phyloP scores from a whole-genome alignment of 805 yeast species.

The Ogataea populi-albae region DNA sequence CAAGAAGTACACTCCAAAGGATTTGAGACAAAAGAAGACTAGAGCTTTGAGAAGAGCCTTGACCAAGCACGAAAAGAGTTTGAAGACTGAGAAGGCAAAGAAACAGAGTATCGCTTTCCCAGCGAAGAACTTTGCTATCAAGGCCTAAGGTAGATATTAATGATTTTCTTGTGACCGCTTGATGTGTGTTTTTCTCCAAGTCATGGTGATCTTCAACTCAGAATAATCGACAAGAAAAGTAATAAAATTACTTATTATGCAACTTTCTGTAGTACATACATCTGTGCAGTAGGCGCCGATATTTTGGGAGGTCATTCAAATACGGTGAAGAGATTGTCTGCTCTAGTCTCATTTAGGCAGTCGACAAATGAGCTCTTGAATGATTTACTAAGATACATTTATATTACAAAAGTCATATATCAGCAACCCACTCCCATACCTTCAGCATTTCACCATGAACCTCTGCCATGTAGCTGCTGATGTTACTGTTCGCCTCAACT shows the following conservation, averaged over 20 bases:
- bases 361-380: too few relatives aligned
- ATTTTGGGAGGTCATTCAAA: too few relatives aligned
- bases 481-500: slow-evolving; percentile 65
- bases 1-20: slow-evolving; percentile 96
- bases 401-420: too few relatives aligned
- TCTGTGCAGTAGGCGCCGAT: too few relatives aligned
- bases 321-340: too few relatives aligned
- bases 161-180: slow-evolving; percentile 12
- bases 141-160: slow-evolving; percentile 63
- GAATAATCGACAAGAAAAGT: too few relatives aligned
- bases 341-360: too few relatives aligned
- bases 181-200: too few relatives aligned
- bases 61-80: slow-evolving; percentile 79
- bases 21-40: slow-evolving; percentile 99
- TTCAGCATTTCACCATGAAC: slow-evolving; percentile 83
- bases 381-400: too few relatives aligned
- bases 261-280: too few relatives aligned
- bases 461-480: slow-evolving; percentile 62
- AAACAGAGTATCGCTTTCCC: slow-evolving; percentile 96
- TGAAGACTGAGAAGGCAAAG: slow-evolving; percentile 82
- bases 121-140: slow-evolving; percentile 96
- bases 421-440: slow-evolving; percentile 84
- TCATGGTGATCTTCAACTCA: too few relatives aligned
- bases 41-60: slow-evolving; percentile 99
- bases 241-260: too few relatives aligned